phyloP scores from a whole-genome alignment of 306 rosid genomes.

The Vigna reflexopilosa region DNA sequence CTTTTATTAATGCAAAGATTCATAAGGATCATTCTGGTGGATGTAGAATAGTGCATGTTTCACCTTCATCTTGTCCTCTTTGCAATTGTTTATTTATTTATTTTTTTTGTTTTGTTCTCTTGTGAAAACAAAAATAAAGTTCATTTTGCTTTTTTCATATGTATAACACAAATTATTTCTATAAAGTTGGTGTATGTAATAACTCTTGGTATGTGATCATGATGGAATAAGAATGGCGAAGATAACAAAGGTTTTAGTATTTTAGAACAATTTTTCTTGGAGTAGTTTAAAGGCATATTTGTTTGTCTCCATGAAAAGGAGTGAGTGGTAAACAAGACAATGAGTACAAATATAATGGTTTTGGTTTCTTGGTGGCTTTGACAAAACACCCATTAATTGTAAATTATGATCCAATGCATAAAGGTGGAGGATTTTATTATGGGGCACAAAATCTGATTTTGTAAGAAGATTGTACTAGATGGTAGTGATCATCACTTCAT shows the following conservation, averaged over 20 bases:
- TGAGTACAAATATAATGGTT: conserved; percentile 39
- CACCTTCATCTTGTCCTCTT: conserved; percentile 59
- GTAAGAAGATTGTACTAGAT: conserved; percentile 64
- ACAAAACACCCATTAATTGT: conserved; percentile 54
- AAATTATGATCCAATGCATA: conserved; percentile 49
- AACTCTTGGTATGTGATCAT: conserved; percentile 34
- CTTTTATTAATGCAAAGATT: conserved; percentile 61
- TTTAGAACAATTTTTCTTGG: conserved; percentile 33
- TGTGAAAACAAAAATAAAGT: conserved; percentile 52
- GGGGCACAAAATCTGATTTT: conserved; percentile 81
- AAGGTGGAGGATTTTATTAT: conserved; percentile 67
- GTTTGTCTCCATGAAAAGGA: conserved; percentile 41
- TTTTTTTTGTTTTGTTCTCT: conserved; percentile 31
- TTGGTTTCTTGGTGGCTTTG: conserved; percentile 52
- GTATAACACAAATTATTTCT: conserved; percentile 49
- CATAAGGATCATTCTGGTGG: conserved; percentile 74
- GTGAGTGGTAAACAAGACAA: conserved; percentile 34
- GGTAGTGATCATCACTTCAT: conserved; percentile 63
- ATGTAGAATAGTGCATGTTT: conserved; percentile 68
- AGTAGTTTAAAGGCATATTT: conserved; percentile 36
- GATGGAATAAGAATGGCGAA: background rate
- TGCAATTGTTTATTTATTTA: conserved; percentile 19
- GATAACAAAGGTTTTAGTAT: background rate
- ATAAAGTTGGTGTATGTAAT: conserved; percentile 42
- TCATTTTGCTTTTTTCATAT: conserved; percentile 67